Evolutionary conservation across 1,284 basidiomycete species (phyloP).

Genomic region (Trametes pubescens): DNA sequence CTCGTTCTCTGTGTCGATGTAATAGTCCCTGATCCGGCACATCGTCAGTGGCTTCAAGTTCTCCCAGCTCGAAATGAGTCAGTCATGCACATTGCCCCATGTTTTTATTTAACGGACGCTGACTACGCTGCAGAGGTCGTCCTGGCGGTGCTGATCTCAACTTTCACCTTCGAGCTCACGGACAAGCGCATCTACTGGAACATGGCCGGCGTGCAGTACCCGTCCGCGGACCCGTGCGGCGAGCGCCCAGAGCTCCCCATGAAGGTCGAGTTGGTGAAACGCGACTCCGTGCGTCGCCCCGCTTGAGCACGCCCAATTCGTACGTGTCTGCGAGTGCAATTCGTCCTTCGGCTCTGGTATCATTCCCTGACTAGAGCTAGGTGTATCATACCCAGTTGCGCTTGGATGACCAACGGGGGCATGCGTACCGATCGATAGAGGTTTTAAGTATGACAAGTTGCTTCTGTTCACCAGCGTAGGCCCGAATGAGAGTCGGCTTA

Average conservation of each 20-base stretch:
- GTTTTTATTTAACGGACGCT: not conserved
- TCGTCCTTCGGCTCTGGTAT: too few species aligned
- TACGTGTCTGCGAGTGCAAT: too few species aligned
- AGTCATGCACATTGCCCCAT: constrained; percentile 12
- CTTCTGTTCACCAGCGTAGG: too few species aligned
- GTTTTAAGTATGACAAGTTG: too few species aligned
- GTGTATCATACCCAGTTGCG: too few species aligned
- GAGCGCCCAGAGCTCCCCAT: constrained; percentile 26
- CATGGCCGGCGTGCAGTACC: constrained; percentile 31
- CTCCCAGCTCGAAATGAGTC: constrained; percentile 43
- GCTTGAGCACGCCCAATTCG: not conserved
- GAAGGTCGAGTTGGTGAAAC: constrained; percentile 15
- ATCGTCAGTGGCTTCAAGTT: constrained; percentile 41
- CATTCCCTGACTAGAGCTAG: too few species aligned
- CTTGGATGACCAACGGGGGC: too few species aligned
- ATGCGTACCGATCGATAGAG: too few species aligned
- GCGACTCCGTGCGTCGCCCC: not conserved
- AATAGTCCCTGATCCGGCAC: not conserved
- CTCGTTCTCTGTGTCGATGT: not conserved
- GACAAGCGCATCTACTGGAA: constrained; percentile 33
- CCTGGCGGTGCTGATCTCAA: constrained; percentile 20
- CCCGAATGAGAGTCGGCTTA: too few species aligned
- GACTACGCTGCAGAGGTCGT: constrained; percentile 28
- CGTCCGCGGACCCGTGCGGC: constrained; percentile 28
- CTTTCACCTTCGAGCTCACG: constrained; percentile 27